Base-by-base conservation (phyloP, 176 grass and related monocot species). In the Triticum dicoccoides region DNA sequence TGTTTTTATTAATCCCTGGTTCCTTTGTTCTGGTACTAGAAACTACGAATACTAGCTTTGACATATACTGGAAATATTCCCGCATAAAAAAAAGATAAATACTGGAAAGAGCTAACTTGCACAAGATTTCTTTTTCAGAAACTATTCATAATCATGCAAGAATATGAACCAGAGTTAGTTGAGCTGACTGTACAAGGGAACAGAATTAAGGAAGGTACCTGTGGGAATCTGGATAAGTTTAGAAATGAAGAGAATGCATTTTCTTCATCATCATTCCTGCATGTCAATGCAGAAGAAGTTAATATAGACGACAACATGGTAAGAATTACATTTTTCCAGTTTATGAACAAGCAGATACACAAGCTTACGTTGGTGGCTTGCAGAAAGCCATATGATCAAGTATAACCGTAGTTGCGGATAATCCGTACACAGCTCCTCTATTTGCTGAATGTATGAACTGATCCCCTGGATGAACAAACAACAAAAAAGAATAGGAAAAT, bases 381-480 rank as follows among this genome's bases (percentile, higher is more conserved):
- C 95, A 98, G 91, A 98, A 95, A 89, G 87, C 87, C 89, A 98
- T 93, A 52, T 98, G 95, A 74, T 98, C 93, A 61, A 98, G 77
- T 80, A 98, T 77, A 84, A 98, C 91, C 73, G 77, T 87, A 69
- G 95, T 98, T 77, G 78, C 38, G 69, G 89, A 85, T 93, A 92
- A 69, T 86, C 79, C 11, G 49, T 84, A 87, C 95, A 95, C 13
- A 98, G 87, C 72, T 95, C 89, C 73, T 93, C 91, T 90, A 98
- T 95, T 69, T 98, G 93, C 35, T 87, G 38, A 83, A 93, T 86
- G 24, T 95, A 92, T 82, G 76, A 67, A 82, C 69, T 59, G 32
- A 98, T 90, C 47, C 95, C 91, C 93, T 98, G 83, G 14, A 80
- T 69, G 63, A 20, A 61, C 37, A 82, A 66, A 35, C 3, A 73